phyloP scores from a whole-genome alignment of 768 basidiomycete genomes.

The Epithele typhae region DNA sequence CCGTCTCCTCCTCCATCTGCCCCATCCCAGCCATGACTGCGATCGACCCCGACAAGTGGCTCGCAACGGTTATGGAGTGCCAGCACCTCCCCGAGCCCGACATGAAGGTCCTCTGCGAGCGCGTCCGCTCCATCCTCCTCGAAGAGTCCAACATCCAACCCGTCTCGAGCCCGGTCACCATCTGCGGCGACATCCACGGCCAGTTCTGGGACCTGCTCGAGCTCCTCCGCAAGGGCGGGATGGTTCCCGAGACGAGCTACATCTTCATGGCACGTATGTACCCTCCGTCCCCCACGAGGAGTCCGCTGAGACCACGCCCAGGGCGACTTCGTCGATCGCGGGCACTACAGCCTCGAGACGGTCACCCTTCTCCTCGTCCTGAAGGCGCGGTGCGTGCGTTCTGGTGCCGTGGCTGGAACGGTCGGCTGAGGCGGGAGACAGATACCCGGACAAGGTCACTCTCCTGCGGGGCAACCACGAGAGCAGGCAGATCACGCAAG shows the following conservation, averaged over 20 bases:
- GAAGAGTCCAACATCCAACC: slow-evolving; percentile 99
- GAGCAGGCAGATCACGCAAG: slow-evolving; percentile 95
- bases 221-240: slow-evolving; percentile 80
- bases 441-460: slow-evolving; percentile 91
- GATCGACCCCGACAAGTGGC: slow-evolving; percentile 73
- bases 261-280: slow-evolving; percentile 89
- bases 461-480: slow-evolving; percentile 95
- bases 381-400: slow-evolving; percentile 71
- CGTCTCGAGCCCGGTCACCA: slow-evolving; percentile 90
- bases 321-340: slow-evolving; percentile 98
- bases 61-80: slow-evolving; percentile 82
- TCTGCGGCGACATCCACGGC: slow-evolving; percentile 95
- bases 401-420: not conserved
- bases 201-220: slow-evolving; percentile 98
- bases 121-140: slow-evolving; percentile 83
- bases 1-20: no score
- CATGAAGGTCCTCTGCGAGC: slow-evolving; percentile 90
- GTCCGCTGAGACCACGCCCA: slow-evolving; percentile 28
- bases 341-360: slow-evolving; percentile 94
- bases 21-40: slow-evolving; percentile 19
- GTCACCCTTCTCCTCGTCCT: slow-evolving; percentile 84
- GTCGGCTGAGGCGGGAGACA: slow-evolving; percentile 21
- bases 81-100: slow-evolving; percentile 85
- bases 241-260: slow-evolving; percentile 85
- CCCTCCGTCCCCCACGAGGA: slow-evolving; percentile 9